Evolutionary conservation across 148 eudicot species (phyloP).

Genomic region (Hydrangea macrophylla): DNA sequence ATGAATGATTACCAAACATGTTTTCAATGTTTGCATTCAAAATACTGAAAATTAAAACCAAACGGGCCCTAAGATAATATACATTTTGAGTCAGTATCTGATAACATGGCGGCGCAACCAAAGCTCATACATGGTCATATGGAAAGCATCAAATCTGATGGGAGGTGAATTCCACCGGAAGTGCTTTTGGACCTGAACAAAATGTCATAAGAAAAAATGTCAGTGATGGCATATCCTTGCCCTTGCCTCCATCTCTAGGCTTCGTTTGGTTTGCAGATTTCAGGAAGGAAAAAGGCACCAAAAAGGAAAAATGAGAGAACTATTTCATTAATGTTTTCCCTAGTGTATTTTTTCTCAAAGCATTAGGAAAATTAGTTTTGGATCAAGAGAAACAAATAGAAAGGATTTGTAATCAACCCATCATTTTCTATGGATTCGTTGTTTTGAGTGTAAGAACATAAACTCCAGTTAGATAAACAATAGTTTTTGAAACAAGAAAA

Average conservation of each 20-base stretch:
- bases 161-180: conserved; percentile 67
- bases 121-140: conserved; percentile 67
- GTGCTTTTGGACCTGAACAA: conserved; percentile 54
- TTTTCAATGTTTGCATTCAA: too few relatives aligned
- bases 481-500: background rate
- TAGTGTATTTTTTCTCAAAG: too few relatives aligned
- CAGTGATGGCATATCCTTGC: background rate
- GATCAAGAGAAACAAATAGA: too few relatives aligned
- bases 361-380: too few relatives aligned
- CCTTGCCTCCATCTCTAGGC: background rate
- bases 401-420: background rate
- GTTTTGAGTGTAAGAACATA: background rate
- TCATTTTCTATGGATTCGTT: background rate
- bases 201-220: background rate
- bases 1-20: too few relatives aligned
- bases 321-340: too few relatives aligned
- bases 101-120: conserved; percentile 62
- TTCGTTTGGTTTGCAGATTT: background rate
- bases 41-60: too few relatives aligned
- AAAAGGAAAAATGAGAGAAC: too few relatives aligned
- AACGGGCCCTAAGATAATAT: too few relatives aligned
- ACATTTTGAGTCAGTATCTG: conserved; percentile 44
- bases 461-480: background rate
- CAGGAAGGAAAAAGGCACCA: background rate
- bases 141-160: conserved; percentile 55